These are phyloP conservation scores for Coccomyxa subellipsoidea DNA, from an alignment of 163 green algal species.

Conservation along the genomic window DNA sequence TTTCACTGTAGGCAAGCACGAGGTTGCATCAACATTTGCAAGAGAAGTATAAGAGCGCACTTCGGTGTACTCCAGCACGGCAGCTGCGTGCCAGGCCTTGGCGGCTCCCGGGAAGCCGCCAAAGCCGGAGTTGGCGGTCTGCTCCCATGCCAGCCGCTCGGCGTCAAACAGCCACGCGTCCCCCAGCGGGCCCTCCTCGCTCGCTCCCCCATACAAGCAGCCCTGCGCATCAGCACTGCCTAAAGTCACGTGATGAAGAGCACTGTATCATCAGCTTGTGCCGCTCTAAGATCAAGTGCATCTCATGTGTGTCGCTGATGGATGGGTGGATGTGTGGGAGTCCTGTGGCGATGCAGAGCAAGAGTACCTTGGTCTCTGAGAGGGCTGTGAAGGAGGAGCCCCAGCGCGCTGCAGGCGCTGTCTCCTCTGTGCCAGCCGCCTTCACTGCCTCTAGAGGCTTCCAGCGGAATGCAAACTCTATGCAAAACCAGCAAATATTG, in stretches of 20 bases:
- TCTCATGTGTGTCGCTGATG: too few species aligned
- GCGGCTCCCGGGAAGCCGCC: neutral
- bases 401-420: neutral
- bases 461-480: neutral
- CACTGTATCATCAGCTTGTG: too few species aligned
- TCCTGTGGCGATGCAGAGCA: too few species aligned
- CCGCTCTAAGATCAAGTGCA: too few species aligned
- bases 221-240: conserved; percentile 7
- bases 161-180: conserved; percentile 30
- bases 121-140: conserved; percentile 4
- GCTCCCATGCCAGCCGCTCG: neutral
- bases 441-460: neutral
- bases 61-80: neutral
- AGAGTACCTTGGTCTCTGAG: neutral
- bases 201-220: conserved; percentile 14
- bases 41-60: neutral
- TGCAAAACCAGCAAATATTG: neutral
- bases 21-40: too few species aligned
- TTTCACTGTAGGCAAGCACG: too few species aligned
- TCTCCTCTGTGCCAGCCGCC: neutral
- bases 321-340: too few species aligned
- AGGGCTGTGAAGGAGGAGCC: neutral
- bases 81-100: neutral
- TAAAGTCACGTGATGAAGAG: too few species aligned
- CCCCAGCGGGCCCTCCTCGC: conserved; percentile 2